Evolutionary conservation across 2,329 filamentous ascomycete genomes (phyloP).

Genomic region (Stagonosporopsis cucurbitacearum): DNA sequence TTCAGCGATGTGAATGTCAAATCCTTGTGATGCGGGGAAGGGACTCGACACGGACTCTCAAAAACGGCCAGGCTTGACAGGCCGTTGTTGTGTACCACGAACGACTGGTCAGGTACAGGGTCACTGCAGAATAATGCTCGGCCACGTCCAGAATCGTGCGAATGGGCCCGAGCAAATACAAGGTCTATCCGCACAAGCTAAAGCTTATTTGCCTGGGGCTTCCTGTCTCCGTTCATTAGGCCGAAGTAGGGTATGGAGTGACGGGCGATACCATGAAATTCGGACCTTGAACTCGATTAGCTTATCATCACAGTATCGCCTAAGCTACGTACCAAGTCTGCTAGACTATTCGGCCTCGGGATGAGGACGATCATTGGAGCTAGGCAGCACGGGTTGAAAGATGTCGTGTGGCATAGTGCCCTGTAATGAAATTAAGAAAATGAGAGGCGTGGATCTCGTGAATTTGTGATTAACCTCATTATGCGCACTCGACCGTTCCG

Average conservation of each 20-base stretch:
- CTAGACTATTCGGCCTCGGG: slow-evolving; percentile 9
- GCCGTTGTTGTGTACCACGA: slow-evolving; percentile 12
- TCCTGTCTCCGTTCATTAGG: slow-evolving; percentile 22
- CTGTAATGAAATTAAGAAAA: slow-evolving; percentile 15
- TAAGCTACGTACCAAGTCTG: slow-evolving; percentile 12
- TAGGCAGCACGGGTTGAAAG: slow-evolving; percentile 5
- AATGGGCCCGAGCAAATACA: slow-evolving; percentile 25
- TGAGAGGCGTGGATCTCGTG: slow-evolving; percentile 17
- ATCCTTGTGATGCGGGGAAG: slow-evolving; percentile 16
- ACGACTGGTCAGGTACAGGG: slow-evolving; percentile 12
- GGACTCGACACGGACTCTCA: slow-evolving; percentile 2
- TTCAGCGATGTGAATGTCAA: slow-evolving; percentile 8
- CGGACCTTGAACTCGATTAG: slow-evolving; percentile 13
- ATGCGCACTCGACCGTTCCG: slow-evolving; percentile 44
- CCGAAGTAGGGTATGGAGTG: slow-evolving; percentile 13
- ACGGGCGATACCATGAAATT: slow-evolving; percentile 17
- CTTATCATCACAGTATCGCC: not conserved
- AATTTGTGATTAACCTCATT: slow-evolving; percentile 40
- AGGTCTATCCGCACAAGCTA: slow-evolving; percentile 31
- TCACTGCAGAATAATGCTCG: slow-evolving; percentile 20
- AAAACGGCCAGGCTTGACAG: slow-evolving; percentile 3
- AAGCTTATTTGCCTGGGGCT: slow-evolving; percentile 24
- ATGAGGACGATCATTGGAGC: slow-evolving; percentile 2
- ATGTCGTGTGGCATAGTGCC: slow-evolving; percentile 20
- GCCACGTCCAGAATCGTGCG: slow-evolving; percentile 19